Evolutionary conservation across 2,329 filamentous ascomycete species (phyloP), one percentile per base, ranked within the genome.

Genomic region (Sarocladiaceae sp.): DNA sequence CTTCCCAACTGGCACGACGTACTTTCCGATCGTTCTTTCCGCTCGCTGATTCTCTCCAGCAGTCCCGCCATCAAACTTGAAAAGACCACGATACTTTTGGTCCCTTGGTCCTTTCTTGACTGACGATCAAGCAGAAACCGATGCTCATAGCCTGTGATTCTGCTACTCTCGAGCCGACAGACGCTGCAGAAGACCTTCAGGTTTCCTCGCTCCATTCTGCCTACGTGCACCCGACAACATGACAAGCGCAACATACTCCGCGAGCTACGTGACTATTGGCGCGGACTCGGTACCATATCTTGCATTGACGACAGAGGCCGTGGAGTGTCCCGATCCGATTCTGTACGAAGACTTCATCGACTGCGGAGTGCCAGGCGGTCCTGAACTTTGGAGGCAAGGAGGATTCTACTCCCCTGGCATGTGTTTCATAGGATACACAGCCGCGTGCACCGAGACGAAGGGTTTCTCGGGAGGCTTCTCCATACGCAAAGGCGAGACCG

Each of bases 321-420:
- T 58, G 6, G 40, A 32, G 5, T 58, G 55, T 44, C 34, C 47
- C 6, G 48, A 49, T 12, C 53, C 53, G 13, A 42, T 56, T 3
- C 47, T 55, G 3, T 39, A 47, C 19, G 45, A 45, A 11, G 53
- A 57, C 11, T 54, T 58, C 10, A 47, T 48, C 26, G 23, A 29
- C 26, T 58, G 55, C 29, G 40, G 44, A 3, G 44, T 58, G 5
- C 55, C 55, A 0, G 55, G 55, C 3, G 55, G 50, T 6, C 15
- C 48, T 15, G 50, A 46, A 3, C 47, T 58, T 1, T 61, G 58
- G 58, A 16, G 27, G 9, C 48, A 46, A 5, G 49, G 50, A 7
- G 57, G 58, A 2, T 59, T 57, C 45, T 60, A 57, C 46, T 61
- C 57, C 6, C 58, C 59, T 3, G 59, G 58, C 7, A 46, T 53